Evolutionary conservation across 345 rosid genomes (phyloP).

Genomic region (Salix udensis): DNA sequence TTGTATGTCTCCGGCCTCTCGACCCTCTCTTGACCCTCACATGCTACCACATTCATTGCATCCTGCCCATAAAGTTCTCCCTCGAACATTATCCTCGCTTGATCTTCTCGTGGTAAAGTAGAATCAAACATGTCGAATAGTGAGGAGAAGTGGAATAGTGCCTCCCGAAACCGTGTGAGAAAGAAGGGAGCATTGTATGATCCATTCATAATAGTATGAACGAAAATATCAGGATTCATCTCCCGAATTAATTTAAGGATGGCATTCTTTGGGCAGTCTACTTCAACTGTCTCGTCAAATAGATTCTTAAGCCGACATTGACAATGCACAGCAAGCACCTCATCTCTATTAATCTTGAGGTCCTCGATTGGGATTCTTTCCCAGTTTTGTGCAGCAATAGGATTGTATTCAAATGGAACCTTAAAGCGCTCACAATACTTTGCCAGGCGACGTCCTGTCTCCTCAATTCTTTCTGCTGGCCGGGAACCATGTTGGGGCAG

Average conservation of each 20-base stretch:
- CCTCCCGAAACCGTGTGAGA: slow-evolving; percentile 83
- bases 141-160: slow-evolving; percentile 86
- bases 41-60: slow-evolving; percentile 76
- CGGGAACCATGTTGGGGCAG: slow-evolving; percentile 93
- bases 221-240: slow-evolving; percentile 64
- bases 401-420: slow-evolving; percentile 79
- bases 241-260: slow-evolving; percentile 60
- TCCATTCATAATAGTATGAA: slow-evolving; percentile 62
- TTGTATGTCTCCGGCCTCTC: slow-evolving; percentile 95
- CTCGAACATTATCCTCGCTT: slow-evolving; percentile 68
- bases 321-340: slow-evolving; percentile 65
- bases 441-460: slow-evolving; percentile 78
- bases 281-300: slow-evolving; percentile 68
- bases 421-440: slow-evolving; percentile 74
- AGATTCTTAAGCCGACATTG: slow-evolving; percentile 62
- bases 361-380: slow-evolving; percentile 63
- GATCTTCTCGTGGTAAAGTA: slow-evolving; percentile 68
- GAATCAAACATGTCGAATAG: slow-evolving; percentile 84
- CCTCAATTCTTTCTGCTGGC: slow-evolving; percentile 82
- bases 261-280: slow-evolving; percentile 53
- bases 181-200: slow-evolving; percentile 83
- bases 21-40: slow-evolving; percentile 89
- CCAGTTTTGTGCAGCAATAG: slow-evolving; percentile 80
- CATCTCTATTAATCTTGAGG: slow-evolving; percentile 56
- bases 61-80: slow-evolving; percentile 75